Evolutionary conservation across 306 rosid genomes (phyloP), one percentile per base, ranked within the genome.

Genomic region (Vachellia pachyceras): DNA sequence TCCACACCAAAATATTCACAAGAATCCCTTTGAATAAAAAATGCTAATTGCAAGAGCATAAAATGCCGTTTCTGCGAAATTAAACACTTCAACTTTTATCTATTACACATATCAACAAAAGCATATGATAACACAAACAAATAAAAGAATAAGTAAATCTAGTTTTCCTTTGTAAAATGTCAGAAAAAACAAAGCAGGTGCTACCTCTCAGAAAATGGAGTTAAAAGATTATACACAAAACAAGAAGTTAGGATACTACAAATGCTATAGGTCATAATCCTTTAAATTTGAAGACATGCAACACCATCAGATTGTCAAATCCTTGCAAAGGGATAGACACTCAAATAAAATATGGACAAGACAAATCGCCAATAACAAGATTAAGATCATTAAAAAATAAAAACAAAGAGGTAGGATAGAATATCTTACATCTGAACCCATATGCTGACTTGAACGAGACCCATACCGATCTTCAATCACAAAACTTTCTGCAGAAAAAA

Each of bases 401-500:
- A 57, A 36, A 73, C 37, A 44, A 17, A 64, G n/a, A n/a, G n/a
- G 18, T 41, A 68, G 75, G 22, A 70, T 45, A 65, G 33, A 63
- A 52, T 18, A 45, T 79, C 94, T 88, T 82, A 94, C 97, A 84
- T 88, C 88, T 80, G 84, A 78, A 66, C 40, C 77, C 18, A 3
- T 20, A 69, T 39, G 79, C 78, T 83, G 92, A 79, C 84, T 79
- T 39, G 87, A 88, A 52, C 37, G 80, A 61, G 72, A 41, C 79
- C 79, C 71, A 35, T 52, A 52, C 42, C 55, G 86, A 74, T 89
- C 91, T 73, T 88, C 97, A 29, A 89, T 85, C 74, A 84, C 66
- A 20, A 82, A 76, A 85, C 89, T 90, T 84, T 85, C 98, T 91
- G 74, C 77, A 73, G 61, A 80, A 78, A 83, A 81, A 79, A 57